Base-by-base conservation (phyloP, 2,329 filamentous ascomycete genomes). In the Fusarium tanahbumbuense region DNA sequence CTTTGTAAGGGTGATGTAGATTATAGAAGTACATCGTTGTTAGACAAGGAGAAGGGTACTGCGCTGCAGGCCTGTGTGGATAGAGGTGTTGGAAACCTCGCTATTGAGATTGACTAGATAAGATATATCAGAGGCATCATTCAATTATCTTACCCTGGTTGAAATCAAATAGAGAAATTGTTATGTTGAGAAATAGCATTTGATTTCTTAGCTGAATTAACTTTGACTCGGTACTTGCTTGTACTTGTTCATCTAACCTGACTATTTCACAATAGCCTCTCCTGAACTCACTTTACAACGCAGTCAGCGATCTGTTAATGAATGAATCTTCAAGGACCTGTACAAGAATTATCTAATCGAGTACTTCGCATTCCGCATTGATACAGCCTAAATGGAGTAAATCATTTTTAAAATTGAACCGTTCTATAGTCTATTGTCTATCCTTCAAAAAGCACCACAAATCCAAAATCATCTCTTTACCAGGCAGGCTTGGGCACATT, bases 91-190 rank as follows among this genome's bases (percentile, higher is more conserved):
- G 10, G 34, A 37, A n/a, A 37, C 6, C 18, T 37, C 6, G 10
- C 18, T 37, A 37, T 37, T 12, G 18, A 37, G 34, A n/a, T 37
- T n/a, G 10, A n/a, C 34, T 37, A n/a, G 34, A 34, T 5, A 3
- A 11, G 18, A 37, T n/a, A 7, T 12, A 12, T n/a, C 4, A 4
- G 34, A n/a, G 34, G 5, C 7, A 37, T n/a, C 9, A 18, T 37
- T 18, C 1, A 11, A n/a, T 37, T 37, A 9, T 3, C 13, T 34
- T 2, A 34, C 5, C 3, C 8, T 18, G 1, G 5, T 5, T 34
- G 9, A 11, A 18, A 0, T 10, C 4, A 0, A 18, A 34, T 18
- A 0, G 1, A 32, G 15, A 9, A 0, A 32, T 16, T 16, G 4
- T 5, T 9, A 16, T 32, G 30, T 32, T 18, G 5, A 32, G 1